These are phyloP conservation scores for Calonectria pseudoturangicola DNA, from an alignment of 2,329 filamentous ascomycete genomes.

Conservation along the genomic window DNA sequence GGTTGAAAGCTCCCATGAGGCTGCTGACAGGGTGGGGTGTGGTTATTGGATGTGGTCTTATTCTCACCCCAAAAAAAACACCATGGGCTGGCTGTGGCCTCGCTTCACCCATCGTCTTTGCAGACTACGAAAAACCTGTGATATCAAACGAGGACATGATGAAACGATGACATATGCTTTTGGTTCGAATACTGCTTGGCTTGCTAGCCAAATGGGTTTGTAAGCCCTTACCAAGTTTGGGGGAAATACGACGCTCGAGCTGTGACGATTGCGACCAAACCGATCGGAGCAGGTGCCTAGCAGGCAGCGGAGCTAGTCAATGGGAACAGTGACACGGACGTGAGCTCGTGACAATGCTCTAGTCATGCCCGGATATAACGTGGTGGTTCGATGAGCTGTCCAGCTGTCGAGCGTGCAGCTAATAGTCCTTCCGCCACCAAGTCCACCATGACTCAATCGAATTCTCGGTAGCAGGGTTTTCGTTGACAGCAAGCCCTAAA, in stretches of 20 bases:
- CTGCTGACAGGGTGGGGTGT: conserved; percentile 12
- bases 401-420: conserved; percentile 22
- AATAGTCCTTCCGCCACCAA: conserved; percentile 15
- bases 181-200: background rate
- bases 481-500: conserved; percentile 22
- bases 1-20: background rate
- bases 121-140: background rate
- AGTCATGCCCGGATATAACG: conserved; percentile 19
- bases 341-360: conserved; percentile 22
- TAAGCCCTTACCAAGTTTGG: conserved; percentile 24
- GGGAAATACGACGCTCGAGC: background rate
- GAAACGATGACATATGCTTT: background rate
- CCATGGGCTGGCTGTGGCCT: background rate
- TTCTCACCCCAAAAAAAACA: background rate
- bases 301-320: conserved; percentile 20
- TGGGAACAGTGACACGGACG: conserved; percentile 14
- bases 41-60: background rate
- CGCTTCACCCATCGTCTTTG: too few species aligned
- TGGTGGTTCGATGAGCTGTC: conserved; percentile 24
- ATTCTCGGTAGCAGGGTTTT: conserved; percentile 10
- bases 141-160: background rate
- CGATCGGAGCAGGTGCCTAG: conserved; percentile 21
- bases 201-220: conserved; percentile 5
- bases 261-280: conserved; percentile 20
- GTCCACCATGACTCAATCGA: conserved; percentile 22